A percentile compares a stretch with the other conserved stretches of the same genome.
Conservation (phyloP, 2,329 filamentous ascomycete genomes). For the Microsporum canis region DNA sequence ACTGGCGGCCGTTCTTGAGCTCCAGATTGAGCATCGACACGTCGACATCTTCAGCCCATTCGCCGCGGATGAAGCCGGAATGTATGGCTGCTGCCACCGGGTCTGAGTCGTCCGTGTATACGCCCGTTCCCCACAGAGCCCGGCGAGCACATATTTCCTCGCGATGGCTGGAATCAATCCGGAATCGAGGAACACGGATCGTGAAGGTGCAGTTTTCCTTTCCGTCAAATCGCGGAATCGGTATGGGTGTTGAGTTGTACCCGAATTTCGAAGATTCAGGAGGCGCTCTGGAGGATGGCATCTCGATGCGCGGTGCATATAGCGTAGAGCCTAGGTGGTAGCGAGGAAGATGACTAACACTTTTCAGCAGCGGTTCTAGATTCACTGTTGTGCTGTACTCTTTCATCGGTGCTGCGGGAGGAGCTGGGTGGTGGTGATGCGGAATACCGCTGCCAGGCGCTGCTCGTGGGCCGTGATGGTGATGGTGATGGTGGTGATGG, state of each 20-base stretch:
- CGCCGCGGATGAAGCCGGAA: constrained; percentile 79
- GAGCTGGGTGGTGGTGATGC: constrained; percentile 11
- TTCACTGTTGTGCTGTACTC: constrained; percentile 55
- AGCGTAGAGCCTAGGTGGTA: constrained; percentile 74
- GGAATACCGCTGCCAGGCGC: constrained; percentile 15
- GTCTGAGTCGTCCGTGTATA: constrained; percentile 95
- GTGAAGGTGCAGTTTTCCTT: constrained; percentile 86
- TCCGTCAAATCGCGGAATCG: constrained; percentile 62
- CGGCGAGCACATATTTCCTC: constrained; percentile 73
- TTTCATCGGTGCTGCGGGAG: constrained; percentile 31
- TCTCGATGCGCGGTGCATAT: constrained; percentile 57
- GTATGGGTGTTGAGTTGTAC: constrained; percentile 52
- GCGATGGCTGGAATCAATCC: constrained; percentile 57
- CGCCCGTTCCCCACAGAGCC: constrained; percentile 82
- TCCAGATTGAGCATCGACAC: constrained; percentile 51
- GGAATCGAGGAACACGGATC: constrained; percentile 70
- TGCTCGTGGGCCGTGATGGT: constrained; percentile 24
- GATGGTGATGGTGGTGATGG: constrained; percentile 38
- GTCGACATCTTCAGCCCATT: constrained; percentile 72
- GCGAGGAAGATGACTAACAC: constrained; percentile 58
- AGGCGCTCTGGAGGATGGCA: constrained; percentile 32
- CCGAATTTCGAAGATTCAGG: constrained; percentile 44
- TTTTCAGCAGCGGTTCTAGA: constrained; percentile 59
- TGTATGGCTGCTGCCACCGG: constrained; percentile 88
- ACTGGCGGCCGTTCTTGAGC: constrained; percentile 38